Percentiles rank a stretch among this genome's conserved stretches.
Conservation (phyloP, 202 grass and related monocot genomes). For the Hordeum pubiflorum region DNA sequence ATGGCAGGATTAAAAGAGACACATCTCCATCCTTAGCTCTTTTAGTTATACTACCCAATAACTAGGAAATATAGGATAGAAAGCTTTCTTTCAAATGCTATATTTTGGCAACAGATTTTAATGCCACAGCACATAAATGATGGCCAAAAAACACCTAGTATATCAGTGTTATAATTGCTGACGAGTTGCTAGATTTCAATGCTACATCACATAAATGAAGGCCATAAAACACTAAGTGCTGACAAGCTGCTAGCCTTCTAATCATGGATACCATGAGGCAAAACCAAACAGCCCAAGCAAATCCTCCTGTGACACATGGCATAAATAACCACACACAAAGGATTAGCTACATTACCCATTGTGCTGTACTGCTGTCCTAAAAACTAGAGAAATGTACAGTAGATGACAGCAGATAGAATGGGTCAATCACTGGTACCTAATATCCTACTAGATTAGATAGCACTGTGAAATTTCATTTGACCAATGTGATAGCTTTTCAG, state of each 20-base stretch:
- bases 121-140: neutral
- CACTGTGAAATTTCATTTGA: neutral
- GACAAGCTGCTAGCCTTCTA: neutral
- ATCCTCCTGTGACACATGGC: neutral
- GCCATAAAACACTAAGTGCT: neutral
- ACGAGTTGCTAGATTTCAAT: neutral
- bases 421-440: neutral
- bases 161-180: neutral
- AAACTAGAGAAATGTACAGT: neutral
- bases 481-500: neutral
- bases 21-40: neutral
- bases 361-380: neutral
- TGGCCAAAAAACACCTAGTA: neutral
- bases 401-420: neutral
- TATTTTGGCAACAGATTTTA: conserved; percentile 5
- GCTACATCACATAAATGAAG: neutral
- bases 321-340: neutral
- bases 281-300: conserved; percentile 8
- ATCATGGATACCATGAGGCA: neutral
- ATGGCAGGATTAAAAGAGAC: neutral
- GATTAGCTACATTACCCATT: neutral
- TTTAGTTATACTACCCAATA: neutral
- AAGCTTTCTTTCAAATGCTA: neutral
- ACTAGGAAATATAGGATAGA: neutral
- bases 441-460: neutral